Percentiles rank a stretch among this genome's conserved stretches.
Evolutionary conservation across 2,329 filamentous ascomycete species (phyloP).

Genomic region (Rhytidhysteron rufulum): DNA sequence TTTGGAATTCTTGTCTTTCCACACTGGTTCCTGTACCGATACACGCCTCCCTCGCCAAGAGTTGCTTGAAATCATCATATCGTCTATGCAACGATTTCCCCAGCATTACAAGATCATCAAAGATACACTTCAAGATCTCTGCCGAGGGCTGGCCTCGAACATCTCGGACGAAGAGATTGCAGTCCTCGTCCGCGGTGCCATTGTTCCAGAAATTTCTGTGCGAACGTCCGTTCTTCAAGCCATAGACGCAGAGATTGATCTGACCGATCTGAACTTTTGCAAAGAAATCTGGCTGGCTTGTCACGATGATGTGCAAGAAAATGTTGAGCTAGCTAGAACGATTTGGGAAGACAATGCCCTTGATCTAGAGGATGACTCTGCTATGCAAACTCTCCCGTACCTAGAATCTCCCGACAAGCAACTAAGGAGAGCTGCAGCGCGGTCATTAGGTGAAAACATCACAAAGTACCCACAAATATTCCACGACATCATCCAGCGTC

Average conservation of each 20-base stretch:
- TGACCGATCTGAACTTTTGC: conserved; percentile 81
- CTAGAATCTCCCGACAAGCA: conserved; percentile 76
- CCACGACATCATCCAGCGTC: conserved; percentile 56
- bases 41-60: conserved; percentile 71
- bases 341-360: conserved; percentile 96
- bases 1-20: conserved; percentile 83
- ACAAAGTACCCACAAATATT: conserved; percentile 58
- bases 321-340: conserved; percentile 73
- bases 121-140: conserved; percentile 84
- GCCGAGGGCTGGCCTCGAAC: conserved; percentile 78
- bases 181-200: conserved; percentile 72
- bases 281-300: conserved; percentile 91
- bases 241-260: conserved; percentile 85
- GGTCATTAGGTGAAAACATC: conserved; percentile 73
- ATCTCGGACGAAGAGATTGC: conserved; percentile 69
- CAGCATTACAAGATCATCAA: conserved; percentile 95
- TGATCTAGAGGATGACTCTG: conserved; percentile 61
- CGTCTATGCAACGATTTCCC: conserved; percentile 80
- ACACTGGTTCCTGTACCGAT: conserved; percentile 76
- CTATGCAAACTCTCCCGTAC: conserved; percentile 69
- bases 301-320: conserved; percentile 87
- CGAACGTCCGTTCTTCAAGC: conserved; percentile 82
- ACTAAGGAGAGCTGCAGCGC: conserved; percentile 77
- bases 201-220: conserved; percentile 75
- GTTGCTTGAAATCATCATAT: conserved; percentile 67